Percentiles rank a stretch among this genome's conserved stretches.
phyloP scores from a whole-genome alignment of 139 green algal species.

The Micromonas commoda region DNA sequence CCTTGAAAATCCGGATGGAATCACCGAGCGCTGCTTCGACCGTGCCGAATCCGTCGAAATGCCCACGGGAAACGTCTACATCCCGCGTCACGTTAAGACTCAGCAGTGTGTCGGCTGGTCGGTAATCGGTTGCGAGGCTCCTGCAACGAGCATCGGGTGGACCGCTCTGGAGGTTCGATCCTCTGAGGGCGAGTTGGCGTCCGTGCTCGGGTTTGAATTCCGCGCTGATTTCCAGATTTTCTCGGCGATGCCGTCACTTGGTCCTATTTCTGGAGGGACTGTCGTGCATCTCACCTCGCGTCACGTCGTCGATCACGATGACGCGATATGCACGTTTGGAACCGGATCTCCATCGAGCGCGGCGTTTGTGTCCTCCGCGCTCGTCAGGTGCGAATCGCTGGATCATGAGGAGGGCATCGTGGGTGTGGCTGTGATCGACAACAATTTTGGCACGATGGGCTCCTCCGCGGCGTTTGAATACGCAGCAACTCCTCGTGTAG shows the following conservation, averaged over 20 bases:
- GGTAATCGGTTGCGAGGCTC: not conserved
- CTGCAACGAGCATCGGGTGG: not conserved
- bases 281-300: not conserved
- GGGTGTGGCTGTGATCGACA: not conserved
- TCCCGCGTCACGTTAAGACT: not conserved
- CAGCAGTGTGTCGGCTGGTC: not conserved
- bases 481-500: not conserved
- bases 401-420: not conserved
- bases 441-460: not conserved
- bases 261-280: not conserved
- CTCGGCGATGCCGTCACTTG: not conserved
- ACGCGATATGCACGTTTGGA: not conserved
- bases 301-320: not conserved
- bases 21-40: not conserved
- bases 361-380: not conserved
- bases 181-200: not conserved
- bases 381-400: slow-evolving; percentile 8
- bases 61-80: not conserved
- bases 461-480: not conserved
- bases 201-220: not conserved
- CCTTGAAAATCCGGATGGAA: not conserved
- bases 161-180: not conserved
- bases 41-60: not conserved
- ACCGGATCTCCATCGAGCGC: not conserved
- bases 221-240: not conserved